Evolutionary conservation across 2,329 filamentous ascomycete species (phyloP).

Genomic region (Aspergillus alliaceus): DNA sequence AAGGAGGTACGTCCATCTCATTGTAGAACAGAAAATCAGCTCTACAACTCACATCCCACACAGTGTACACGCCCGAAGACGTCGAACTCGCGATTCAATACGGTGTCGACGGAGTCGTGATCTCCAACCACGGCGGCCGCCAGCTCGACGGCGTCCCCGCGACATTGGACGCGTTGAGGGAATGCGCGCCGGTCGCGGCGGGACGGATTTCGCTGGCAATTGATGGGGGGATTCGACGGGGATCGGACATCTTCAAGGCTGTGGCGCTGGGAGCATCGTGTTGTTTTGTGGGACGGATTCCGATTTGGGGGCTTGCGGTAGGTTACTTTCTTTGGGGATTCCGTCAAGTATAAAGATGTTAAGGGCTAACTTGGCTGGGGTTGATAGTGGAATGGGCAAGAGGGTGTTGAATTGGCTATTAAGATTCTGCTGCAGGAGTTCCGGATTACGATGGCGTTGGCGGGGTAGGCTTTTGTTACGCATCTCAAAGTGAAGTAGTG

Average conservation of each 20-base stretch:
- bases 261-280: constrained; percentile 34
- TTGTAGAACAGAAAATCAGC: not conserved
- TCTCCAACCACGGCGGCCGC: no score
- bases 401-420: constrained; percentile 35
- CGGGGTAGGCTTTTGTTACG: no score
- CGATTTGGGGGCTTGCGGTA: constrained; percentile 37
- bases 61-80: constrained; percentile 35
- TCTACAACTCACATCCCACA: constrained; percentile 15
- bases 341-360: no score
- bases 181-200: constrained; percentile 25
- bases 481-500: no score
- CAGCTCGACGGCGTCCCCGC: constrained; percentile 41
- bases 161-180: constrained; percentile 37
- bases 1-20: constrained; percentile 23
- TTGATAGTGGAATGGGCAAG: constrained; percentile 32
- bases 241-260: constrained; percentile 39
- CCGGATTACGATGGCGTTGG: constrained; percentile 32
- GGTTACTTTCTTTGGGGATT: not conserved
- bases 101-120: constrained; percentile 35
- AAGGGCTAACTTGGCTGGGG: constrained; percentile 2
- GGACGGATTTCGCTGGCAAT: constrained; percentile 34
- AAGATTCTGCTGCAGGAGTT: constrained; percentile 34
- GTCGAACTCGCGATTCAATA: constrained; percentile 36
- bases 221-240: constrained; percentile 37
- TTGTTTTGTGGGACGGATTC: constrained; percentile 33